phyloP scores from a whole-genome alignment of 345 rosid species.

The Luvunga scandens region DNA sequence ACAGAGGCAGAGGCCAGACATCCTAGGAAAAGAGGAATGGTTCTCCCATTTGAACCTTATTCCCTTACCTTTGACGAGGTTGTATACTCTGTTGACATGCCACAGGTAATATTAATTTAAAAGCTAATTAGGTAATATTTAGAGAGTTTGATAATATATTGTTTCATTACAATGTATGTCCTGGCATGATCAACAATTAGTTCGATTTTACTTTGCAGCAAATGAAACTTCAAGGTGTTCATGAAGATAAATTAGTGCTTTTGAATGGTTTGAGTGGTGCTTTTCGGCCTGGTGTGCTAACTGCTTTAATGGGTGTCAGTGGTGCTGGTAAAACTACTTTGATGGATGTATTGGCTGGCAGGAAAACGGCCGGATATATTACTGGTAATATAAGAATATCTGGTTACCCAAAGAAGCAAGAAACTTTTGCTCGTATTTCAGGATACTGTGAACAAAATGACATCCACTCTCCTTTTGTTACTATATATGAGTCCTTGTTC shows the following conservation, averaged over 20 bases:
- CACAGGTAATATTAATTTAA: constrained; percentile 40
- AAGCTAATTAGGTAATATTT: not conserved
- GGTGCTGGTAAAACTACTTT: constrained; percentile 61
- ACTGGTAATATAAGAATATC: constrained; percentile 45
- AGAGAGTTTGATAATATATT: not conserved
- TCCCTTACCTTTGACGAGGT: constrained; percentile 58
- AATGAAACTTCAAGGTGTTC: constrained; percentile 44
- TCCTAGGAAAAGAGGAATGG: constrained; percentile 60
- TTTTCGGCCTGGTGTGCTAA: constrained; percentile 58
- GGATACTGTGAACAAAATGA: constrained; percentile 65
- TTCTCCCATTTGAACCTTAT: constrained; percentile 79
- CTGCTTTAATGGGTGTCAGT: constrained; percentile 59
- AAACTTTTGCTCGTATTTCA: constrained; percentile 52
- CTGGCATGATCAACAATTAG: not conserved
- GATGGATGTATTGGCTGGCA: constrained; percentile 61
- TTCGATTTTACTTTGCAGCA: constrained; percentile 28
- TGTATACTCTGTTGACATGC: constrained; percentile 74
- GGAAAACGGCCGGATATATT: constrained; percentile 56
- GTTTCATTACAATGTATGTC: not conserved
- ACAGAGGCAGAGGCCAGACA: constrained; percentile 18
- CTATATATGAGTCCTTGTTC: constrained; percentile 49
- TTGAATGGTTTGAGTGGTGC: constrained; percentile 49
- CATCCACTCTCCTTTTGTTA: constrained; percentile 55
- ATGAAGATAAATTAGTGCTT: constrained; percentile 43
- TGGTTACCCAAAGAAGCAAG: constrained; percentile 57